These are phyloP conservation scores for Trichoderma simmonsii DNA, from an alignment of 2,329 filamentous ascomycete genomes.

Conservation along the genomic window DNA sequence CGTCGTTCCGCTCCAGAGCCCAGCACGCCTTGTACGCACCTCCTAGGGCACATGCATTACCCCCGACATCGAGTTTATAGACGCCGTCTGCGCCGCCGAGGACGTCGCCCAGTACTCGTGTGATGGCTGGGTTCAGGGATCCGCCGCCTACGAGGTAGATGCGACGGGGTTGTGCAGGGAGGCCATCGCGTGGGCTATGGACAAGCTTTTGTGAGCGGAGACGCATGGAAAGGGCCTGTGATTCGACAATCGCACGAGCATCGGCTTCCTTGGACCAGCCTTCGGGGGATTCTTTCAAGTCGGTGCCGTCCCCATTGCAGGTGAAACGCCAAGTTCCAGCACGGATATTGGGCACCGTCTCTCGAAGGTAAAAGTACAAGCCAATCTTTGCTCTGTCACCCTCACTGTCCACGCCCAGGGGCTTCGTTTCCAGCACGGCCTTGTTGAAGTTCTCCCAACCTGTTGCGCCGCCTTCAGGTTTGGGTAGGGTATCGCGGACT, in stretches of 20 bases:
- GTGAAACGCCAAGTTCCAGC: conserved; percentile 85
- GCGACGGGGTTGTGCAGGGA: conserved; percentile 81
- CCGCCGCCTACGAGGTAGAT: conserved; percentile 95
- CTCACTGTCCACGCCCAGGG: conserved; percentile 59
- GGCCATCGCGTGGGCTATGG: conserved; percentile 44
- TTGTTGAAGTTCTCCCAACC: conserved; percentile 81
- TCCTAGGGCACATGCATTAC: conserved; percentile 90
- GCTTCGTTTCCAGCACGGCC: conserved; percentile 63
- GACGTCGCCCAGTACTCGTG: conserved; percentile 78
- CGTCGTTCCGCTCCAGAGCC: conserved; percentile 68
- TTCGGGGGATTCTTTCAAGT: conserved; percentile 36
- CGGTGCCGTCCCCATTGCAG: conserved; percentile 53
- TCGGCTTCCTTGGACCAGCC: conserved; percentile 60
- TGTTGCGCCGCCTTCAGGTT: conserved; percentile 41
- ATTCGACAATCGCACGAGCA: conserved; percentile 84
- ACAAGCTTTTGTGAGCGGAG: conserved; percentile 80
- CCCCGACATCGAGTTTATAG: conserved; percentile 89
- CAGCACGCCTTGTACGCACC: conserved; percentile 96
- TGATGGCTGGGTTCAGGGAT: conserved; percentile 84
- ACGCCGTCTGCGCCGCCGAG: conserved; percentile 87
- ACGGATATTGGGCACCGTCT: conserved; percentile 89
- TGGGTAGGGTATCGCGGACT: conserved; percentile 76
- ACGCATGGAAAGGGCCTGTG: conserved; percentile 88
- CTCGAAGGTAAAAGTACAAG: conserved; percentile 91
- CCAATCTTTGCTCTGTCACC: conserved; percentile 72